These are phyloP conservation scores for Cryomyces minteri DNA, from an alignment of 495 filamentous ascomycete species.

Conservation along the genomic window DNA sequence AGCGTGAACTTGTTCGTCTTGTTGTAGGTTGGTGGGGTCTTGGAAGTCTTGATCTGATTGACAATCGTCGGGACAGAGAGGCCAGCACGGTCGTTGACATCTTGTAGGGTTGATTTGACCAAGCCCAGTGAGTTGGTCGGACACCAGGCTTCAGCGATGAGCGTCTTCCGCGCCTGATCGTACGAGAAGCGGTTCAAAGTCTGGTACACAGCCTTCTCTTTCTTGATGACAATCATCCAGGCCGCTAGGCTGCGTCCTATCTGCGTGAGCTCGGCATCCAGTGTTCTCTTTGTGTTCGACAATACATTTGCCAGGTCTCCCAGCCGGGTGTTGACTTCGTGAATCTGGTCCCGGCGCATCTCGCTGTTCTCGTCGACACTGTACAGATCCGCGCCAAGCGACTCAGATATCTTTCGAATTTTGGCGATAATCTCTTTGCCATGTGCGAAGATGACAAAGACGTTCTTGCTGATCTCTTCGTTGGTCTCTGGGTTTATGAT, in stretches of 20 bases:
- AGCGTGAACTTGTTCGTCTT: constrained; percentile 97
- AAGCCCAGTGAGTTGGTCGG: constrained; percentile 77
- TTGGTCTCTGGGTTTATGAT: constrained; percentile 84
- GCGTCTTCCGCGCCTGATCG: constrained; percentile 82
- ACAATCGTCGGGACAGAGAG: constrained; percentile 92
- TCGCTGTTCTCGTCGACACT: constrained; percentile 95
- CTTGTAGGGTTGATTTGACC: constrained; percentile 89
- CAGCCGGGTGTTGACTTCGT: constrained; percentile 86
- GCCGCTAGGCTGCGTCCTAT: constrained; percentile 78
- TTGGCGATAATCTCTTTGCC: constrained; percentile 96
- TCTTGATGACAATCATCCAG: constrained; percentile 93
- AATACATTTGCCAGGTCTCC: constrained; percentile 80
- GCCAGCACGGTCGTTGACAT: constrained; percentile 90
- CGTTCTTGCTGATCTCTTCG: constrained; percentile 86
- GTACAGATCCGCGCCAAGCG: constrained; percentile 85
- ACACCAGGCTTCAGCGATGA: constrained; percentile 96
- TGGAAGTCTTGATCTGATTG: constrained; percentile 89
- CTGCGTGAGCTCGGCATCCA: constrained; percentile 81
- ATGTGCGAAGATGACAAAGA: constrained; percentile 98
- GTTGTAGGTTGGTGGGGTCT: constrained; percentile 89
- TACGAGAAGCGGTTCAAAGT: constrained; percentile 94
- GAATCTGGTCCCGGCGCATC: constrained; percentile 79
- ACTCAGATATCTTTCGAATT: constrained; percentile 97
- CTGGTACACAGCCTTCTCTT: constrained; percentile 97
- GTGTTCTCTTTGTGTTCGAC: constrained; percentile 86